Base-by-base conservation (phyloP, 176 grass and related monocot genomes). In the Avena atlantica region DNA sequence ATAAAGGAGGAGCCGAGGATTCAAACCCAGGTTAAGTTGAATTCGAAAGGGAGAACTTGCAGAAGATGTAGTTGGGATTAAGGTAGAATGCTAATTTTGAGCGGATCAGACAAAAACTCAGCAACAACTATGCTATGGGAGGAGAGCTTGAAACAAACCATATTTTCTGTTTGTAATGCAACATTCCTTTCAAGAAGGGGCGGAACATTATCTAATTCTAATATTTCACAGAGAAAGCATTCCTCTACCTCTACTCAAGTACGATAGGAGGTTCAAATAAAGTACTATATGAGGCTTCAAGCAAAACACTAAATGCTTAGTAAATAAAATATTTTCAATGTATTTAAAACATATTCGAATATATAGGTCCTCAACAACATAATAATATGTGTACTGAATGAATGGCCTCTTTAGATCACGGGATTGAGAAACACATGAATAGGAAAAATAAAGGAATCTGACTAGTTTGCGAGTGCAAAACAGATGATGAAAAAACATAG, bases 61-160 rank as follows among this genome's bases (percentile, higher is more conserved):
- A 63, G 37, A 80, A 63, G 40, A 63, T 63, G 24, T 53, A 6
- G 74, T 55, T 76, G 20, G 37, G n/a, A 63, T 24, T 63, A 56
- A 9, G 24, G 27, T 83, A 70, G 17, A 24, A 37, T 7, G 69
- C 5, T n/a, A 55, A 69, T 21, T 82, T 68, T 36, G 11, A 21
- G 12, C 1, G 29, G 53, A 82, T 82, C 80, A 23, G 17, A 34
- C 17, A 57, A 37, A 12, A 83, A 83, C 53, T 21, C 66, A 71
- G 81, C 20, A n/a, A 34, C 34, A 25, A 55, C 65, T 13, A 1
- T 83, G 65, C 12, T 70, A 44, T 83, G 50, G 56, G 81, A 82
- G 40, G 12, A 80, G 20, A 56, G 31, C n/a, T 68, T 83, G 52
- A 44, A 20, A 72, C 14, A 73, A 58, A 59, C 23, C 14, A 56